These are phyloP conservation scores for Entomortierella lignicola DNA, from an alignment of 192 early-diverging fungal species.

Conservation along the genomic window DNA sequence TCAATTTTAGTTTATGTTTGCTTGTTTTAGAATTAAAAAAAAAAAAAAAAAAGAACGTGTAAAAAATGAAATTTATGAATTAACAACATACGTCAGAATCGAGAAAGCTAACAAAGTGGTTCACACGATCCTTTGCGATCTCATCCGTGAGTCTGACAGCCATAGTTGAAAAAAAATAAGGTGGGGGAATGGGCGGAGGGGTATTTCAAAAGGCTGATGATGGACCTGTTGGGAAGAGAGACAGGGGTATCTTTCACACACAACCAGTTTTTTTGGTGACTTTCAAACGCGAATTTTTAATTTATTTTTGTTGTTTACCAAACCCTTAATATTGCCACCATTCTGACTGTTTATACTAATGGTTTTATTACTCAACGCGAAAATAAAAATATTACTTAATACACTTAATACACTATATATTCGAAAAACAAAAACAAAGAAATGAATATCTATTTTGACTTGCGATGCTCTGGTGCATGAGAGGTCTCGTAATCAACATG, in stretches of 20 bases:
- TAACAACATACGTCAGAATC: constrained; percentile 37
- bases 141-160: constrained; percentile 31
- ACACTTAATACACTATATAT: no score
- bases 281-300: no score
- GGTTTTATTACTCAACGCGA: no score
- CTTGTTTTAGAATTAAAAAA: no score
- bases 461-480: constrained; percentile 83
- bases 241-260: background rate
- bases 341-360: no score
- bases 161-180: constrained; percentile 8
- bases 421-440: no score
- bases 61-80: background rate
- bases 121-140: constrained; percentile 39
- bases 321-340: no score
- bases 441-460: constrained; percentile 55
- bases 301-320: no score
- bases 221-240: background rate
- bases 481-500: constrained; percentile 93
- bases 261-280: no score
- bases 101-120: constrained; percentile 40
- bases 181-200: background rate
- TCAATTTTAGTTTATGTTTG: no score
- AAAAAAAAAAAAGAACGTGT: background rate
- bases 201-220: background rate
- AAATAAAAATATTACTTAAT: no score